phyloP scores from a whole-genome alignment of 2,329 filamentous ascomycete species.

The Beauveria asiatica region DNA sequence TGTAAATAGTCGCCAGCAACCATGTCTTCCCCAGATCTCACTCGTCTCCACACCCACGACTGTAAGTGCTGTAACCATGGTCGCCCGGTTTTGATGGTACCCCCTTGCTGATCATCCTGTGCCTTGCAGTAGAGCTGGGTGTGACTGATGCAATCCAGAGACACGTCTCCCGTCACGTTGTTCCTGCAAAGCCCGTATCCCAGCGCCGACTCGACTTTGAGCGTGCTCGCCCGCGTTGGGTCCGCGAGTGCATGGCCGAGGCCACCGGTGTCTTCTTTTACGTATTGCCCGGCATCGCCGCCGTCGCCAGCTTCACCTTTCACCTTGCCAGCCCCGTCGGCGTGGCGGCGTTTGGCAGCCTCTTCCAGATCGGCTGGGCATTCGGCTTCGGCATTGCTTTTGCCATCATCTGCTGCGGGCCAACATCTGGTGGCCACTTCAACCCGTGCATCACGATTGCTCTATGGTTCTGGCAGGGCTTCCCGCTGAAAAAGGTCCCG shows the following conservation, averaged over 20 bases:
- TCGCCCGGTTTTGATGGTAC: background rate
- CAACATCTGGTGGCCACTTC: slow-evolving; percentile 47
- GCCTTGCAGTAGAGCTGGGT: slow-evolving; percentile 36
- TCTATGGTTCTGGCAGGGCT: slow-evolving; percentile 45
- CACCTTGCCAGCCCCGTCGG: slow-evolving; percentile 31
- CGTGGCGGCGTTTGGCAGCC: slow-evolving; percentile 29
- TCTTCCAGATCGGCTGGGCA: slow-evolving; percentile 47
- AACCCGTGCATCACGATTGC: slow-evolving; percentile 42
- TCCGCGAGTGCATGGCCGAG: slow-evolving; percentile 48
- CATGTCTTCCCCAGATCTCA: slow-evolving; percentile 9
- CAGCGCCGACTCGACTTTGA: slow-evolving; percentile 48
- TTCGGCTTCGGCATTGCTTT: slow-evolving; percentile 51
- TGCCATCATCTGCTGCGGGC: slow-evolving; percentile 47
- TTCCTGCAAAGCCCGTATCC: slow-evolving; percentile 40
- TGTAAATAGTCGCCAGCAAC: background rate
- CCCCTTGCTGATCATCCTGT: background rate
- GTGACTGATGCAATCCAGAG: slow-evolving; percentile 43
- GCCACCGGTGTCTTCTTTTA: slow-evolving; percentile 50
- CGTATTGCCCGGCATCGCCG: slow-evolving; percentile 45
- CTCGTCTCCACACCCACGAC: slow-evolving; percentile 15
- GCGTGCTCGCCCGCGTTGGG: slow-evolving; percentile 40
- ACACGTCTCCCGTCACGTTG: slow-evolving; percentile 41
- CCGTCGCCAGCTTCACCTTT: slow-evolving; percentile 41
- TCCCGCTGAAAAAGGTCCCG: slow-evolving; percentile 49
- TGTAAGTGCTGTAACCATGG: slow-evolving; percentile 7